Conservation (phyloP, 176 grass and related monocot genomes). For the Triticum dicoccoides region DNA sequence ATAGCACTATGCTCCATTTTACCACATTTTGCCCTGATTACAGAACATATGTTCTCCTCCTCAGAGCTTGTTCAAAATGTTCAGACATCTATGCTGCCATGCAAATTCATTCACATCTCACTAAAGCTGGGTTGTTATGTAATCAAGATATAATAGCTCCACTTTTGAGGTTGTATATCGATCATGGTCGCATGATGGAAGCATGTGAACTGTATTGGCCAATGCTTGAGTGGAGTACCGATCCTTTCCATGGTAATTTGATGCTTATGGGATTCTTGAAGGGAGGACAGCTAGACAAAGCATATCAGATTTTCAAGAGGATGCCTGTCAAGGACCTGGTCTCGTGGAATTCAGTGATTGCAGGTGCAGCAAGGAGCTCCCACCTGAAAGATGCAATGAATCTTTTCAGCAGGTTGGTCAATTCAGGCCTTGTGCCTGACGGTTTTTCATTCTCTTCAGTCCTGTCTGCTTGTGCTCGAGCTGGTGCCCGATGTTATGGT, state of each 20-base stretch:
- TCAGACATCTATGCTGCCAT: conserved; percentile 46
- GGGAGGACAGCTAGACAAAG: conserved; percentile 47
- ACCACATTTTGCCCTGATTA: conserved; percentile 48
- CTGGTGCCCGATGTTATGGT: conserved; percentile 52
- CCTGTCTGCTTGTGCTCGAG: conserved; percentile 59
- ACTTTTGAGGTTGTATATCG: conserved; percentile 57
- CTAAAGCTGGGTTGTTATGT: conserved; percentile 43
- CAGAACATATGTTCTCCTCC: conserved; percentile 50
- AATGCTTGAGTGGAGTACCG: conserved; percentile 24
- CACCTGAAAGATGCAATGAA: conserved; percentile 49
- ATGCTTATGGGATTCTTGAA: conserved; percentile 53
- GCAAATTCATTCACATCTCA: conserved; percentile 48
- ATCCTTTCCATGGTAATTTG: conserved; percentile 61
- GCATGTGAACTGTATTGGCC: conserved; percentile 38
- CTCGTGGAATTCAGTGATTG: conserved; percentile 80
- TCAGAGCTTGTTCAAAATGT: conserved; percentile 59
- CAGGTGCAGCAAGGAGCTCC: conserved; percentile 37
- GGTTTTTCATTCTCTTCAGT: conserved; percentile 64
- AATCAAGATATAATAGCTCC: conserved; percentile 26
- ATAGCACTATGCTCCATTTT: conserved; percentile 43
- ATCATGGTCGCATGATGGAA: conserved; percentile 44
- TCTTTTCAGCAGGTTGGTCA: conserved; percentile 55
- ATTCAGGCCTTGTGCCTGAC: conserved; percentile 52
- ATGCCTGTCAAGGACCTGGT: conserved; percentile 69
- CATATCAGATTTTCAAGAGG: conserved; percentile 61